Base-by-base conservation (phyloP, 2,329 filamentous ascomycete species). In the Sporothrix humicola region DNA sequence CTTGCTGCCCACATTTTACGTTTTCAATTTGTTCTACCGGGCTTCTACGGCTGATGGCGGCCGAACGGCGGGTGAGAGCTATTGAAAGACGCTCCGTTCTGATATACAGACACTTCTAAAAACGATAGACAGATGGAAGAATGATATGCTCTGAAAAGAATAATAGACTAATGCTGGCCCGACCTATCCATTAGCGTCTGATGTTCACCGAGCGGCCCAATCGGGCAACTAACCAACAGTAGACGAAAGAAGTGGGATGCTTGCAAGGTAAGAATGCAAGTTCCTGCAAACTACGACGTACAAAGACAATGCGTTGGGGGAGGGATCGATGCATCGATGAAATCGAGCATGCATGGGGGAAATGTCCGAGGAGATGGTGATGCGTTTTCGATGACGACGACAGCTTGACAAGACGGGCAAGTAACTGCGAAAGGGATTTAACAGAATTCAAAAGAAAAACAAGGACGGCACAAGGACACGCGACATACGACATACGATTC, bases 131-230 rank as follows among this genome's bases (percentile, higher is more conserved):
- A 37, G 56, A 59, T 61, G 26, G 58, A 61, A 42, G 31, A 61
- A 61, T 37, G 31, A 52, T 6, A 54, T 8, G 15, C 3, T n/a
- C 17, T 1, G 17, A 54, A n/a, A 15, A n/a, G 13, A 23, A 20
- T 56, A 17, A 13, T 17, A 17, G n/a, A 52, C 50, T n/a, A 20
- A 20, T 20, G 52, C n/a, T 17, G n/a, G 50, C 13, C 23, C 58
- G 13, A 23, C 13, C 58, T 17, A n/a, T 61, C 31, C 37, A 17
- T 61, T 65, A 48, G 37, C 61, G 61, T 65, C 59, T 63, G 31
- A 23, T n/a, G n/a, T 48, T 65, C 61, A 65, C 61, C 61, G 61
- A 65, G n/a, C 61, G n/a, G 61, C 42, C n/a, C 42, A 65, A 46
- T 23, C n/a, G 13, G 61, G 42, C 42, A 65, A 48, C 42, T 12